Evolutionary conservation across 1,139 yeast genomes (phyloP).

Genomic region (Protomyces lactucae-debilis): DNA sequence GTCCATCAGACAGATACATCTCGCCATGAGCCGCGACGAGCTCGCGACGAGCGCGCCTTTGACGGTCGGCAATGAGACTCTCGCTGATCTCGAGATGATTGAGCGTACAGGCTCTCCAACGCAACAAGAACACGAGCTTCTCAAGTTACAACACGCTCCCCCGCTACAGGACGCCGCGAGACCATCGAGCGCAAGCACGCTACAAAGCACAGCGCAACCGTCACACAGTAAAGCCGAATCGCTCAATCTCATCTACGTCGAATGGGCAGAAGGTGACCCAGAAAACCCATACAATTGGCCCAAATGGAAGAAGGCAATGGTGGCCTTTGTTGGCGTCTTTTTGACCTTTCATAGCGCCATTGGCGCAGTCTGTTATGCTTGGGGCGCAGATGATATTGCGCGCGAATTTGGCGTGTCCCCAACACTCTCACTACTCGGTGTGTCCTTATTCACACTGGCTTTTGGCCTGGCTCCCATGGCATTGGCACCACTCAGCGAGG

Average conservation of each 20-base stretch:
- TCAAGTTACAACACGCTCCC: no score
- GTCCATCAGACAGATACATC: no score
- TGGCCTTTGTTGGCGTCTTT: constrained; percentile 10
- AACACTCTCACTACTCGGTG: constrained; percentile 21
- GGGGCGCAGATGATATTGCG: constrained; percentile 12
- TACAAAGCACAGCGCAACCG: not conserved
- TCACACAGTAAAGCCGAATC: not conserved
- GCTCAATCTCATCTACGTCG: constrained; percentile 20
- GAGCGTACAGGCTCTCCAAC: not conserved
- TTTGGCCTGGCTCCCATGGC: constrained; percentile 61
- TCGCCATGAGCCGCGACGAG: no score
- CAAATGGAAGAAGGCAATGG: constrained; percentile 7
- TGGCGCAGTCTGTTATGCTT: constrained; percentile 15
- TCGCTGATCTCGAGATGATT: not conserved
- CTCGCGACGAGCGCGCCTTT: not conserved
- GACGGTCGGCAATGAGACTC: not conserved
- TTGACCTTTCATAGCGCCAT: constrained; percentile 18
- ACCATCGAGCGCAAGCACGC: not conserved
- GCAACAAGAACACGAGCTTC: not conserved
- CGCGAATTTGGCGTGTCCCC: constrained; percentile 16
- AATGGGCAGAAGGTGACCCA: constrained; percentile 26
- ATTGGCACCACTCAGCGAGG: constrained; percentile 59
- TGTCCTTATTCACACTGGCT: constrained; percentile 26
- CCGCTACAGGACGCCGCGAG: not conserved
- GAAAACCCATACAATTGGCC: constrained; percentile 25